Evolutionary conservation across 2,329 filamentous ascomycete species (phyloP), one percentile per base, ranked within the genome.

Genomic region (Microcyclosporella mali): DNA sequence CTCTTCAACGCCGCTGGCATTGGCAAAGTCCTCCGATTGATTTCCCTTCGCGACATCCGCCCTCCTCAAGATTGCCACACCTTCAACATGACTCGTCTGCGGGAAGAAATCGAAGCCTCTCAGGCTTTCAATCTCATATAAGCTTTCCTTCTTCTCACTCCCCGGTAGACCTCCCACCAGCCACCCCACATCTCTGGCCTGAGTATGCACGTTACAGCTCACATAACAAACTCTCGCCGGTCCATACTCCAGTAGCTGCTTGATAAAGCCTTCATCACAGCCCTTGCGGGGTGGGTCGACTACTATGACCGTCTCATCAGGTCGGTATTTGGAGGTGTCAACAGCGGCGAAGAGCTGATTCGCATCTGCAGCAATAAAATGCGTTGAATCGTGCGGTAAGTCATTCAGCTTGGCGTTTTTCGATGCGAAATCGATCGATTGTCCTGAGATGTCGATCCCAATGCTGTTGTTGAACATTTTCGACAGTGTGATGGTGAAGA

Each of bases 51-150:
- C 30, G 1, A n/a, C 10, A 11, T 11, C 29, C 10, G 2, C 33
- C 37, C 66, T 71, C 59, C 53, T 74, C 62, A 82, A 60, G 38
- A 82, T 72, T 36, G 78, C 79, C 41, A 82, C 75, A 11, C 78
- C 77, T 59, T 83, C 79, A 1, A 83, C 79, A 71, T 83, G 79
- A 6, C 78, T 75, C 21, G 79, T 83, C 66, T 97, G 90, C 10
- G 92, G 92, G 67, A 98, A 98, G 66, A 98, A 97, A 63, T 98
- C 92, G 60, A 97, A 97, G 0, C 90, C 92, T 36, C 84, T 75
- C 35, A 98, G 67, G 60, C 85, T 94, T 73, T 97, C 90, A 62
- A 98, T 85, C 64, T 83, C 79, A 66, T 95, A 98, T 43, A 61
- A 57, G 8, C 63, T 66, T 37, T 68, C 64, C 11, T 49, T 36